Evolutionary conservation across 163 green algal genomes (phyloP), one percentile per base, ranked within the genome.

Genomic region (Scenedesmus sp.): DNA sequence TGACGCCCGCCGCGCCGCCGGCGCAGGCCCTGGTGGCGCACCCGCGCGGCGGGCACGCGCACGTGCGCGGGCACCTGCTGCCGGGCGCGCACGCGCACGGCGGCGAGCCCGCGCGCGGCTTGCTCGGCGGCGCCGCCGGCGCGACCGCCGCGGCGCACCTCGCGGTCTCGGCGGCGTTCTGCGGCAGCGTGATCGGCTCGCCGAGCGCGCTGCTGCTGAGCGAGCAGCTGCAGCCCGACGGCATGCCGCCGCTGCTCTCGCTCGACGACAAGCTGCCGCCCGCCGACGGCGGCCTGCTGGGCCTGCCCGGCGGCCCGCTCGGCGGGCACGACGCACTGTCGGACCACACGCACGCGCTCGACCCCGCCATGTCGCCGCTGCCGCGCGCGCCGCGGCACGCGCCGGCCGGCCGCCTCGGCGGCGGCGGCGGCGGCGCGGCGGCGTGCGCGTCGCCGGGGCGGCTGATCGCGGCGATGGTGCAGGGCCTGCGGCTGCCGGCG

Each of bases 211-310:
- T 77, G 69, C 44, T 77, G 39, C 53, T 77, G 11, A 22, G 33
- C 6, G 69, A 77, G n/a, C 69, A 77, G 69, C 39, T 77, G 14
- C 69, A 67, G 53, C 24, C 69, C 7, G 69, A 51, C 29, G 28
- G 29, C 24, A 77, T 77, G 69, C 69, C 69, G n/a, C n/a, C n/a
- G 54, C 69, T 77, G 69, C 54, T 77, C 53, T 77, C 69, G 24
- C 54, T 77, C 14, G 47, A 77, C 45, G 69, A 77, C 69, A 73
- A 73, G n/a, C 17, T 44, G 24, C n/a, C 36, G 53, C 53, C 53
- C 10, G 53, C 22, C 53, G 29, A 7, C 14, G 28, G 29, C 24
- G 28, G 34, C 31, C 34, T 47, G 31, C 33, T 70, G n/a, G 29
- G 50, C 4, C 31, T 70, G 22, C 36, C 36, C 42, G 45, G 36